phyloP scores from a whole-genome alignment of 1,139 yeast genomes.

The Pichia sp. region DNA sequence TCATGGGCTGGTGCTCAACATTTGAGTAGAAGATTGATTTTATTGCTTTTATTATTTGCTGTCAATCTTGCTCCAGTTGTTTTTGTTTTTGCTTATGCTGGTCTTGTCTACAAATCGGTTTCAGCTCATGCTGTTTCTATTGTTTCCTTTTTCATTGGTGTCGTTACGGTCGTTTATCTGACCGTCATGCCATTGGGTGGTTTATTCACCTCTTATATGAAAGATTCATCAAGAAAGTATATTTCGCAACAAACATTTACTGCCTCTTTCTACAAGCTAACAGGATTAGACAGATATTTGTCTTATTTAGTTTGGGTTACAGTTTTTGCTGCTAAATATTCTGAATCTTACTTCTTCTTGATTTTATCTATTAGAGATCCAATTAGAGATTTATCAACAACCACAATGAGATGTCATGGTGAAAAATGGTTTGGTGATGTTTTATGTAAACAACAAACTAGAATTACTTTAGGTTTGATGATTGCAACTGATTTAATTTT shows the following conservation, averaged over 20 bases:
- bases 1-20: slow-evolving; percentile 49
- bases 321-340: slow-evolving; percentile 37
- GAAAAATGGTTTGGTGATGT: slow-evolving; percentile 35
- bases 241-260: slow-evolving; percentile 33
- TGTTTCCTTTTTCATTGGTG: slow-evolving; percentile 37
- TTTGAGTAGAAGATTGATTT: slow-evolving; percentile 28
- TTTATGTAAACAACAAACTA: slow-evolving; percentile 35
- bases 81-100: slow-evolving; percentile 29
- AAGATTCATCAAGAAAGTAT: slow-evolving; percentile 23
- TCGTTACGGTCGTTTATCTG: slow-evolving; percentile 35
- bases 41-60: slow-evolving; percentile 26
- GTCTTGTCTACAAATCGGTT: slow-evolving; percentile 24
- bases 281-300: slow-evolving; percentile 33
- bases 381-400: slow-evolving; percentile 36
- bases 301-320: slow-evolving; percentile 41
- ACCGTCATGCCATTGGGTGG: slow-evolving; percentile 39
- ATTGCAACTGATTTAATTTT: slow-evolving; percentile 36
- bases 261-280: slow-evolving; percentile 29
- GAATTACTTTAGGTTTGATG: slow-evolving; percentile 32
- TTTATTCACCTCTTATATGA: slow-evolving; percentile 29
- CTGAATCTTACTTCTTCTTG: slow-evolving; percentile 44
- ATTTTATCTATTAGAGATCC: slow-evolving; percentile 42
- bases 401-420: slow-evolving; percentile 35
- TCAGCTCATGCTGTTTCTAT: slow-evolving; percentile 33
- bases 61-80: slow-evolving; percentile 36